Base-by-base conservation (phyloP, 208 protist genomes). In the Leishmania arabica region DNA sequence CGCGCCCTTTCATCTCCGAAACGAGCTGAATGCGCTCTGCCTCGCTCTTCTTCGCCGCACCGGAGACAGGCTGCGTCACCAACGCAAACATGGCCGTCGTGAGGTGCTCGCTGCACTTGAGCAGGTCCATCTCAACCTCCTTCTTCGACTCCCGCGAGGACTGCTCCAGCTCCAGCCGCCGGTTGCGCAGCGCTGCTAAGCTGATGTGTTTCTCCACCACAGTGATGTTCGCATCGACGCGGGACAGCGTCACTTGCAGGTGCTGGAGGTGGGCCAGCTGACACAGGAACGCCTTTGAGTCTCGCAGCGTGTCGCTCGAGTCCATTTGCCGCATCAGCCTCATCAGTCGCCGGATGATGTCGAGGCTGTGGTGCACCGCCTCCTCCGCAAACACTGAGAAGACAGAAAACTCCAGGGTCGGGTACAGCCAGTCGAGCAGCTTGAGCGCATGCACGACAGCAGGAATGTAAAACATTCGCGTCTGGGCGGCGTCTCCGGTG, bases 381-480 rank as follows among this genome's bases (percentile, higher is more conserved):
- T 97, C 95, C 81, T 95, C 92, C 4, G 95, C 93, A 88, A 96
- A 96, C 17, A 94, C 92, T 34, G 93, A 92, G 81, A 97, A 97
- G 62, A 96, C 90, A 73, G 90, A 88, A 80, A 95, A 92, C 85
- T 96, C 91, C 11, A 97, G 79, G n/a, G 90, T 92, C 40, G 91
- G 91, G 80, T 97, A 96, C 17, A 97, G 88, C 56, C 90, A 84
- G 9, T 89, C 79, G 53, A 97, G 82, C 77, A 97, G 84, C 45
- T 80, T 69, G 58, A 96, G 87, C 7, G 92, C 92, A 66, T 91
- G 86, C 11, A 81, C 83, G 21, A 97, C 84, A 15, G 87, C 89
- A 2, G 87, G 86, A 51, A 95, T 81, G 66, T 87, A 95, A 15
- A 78, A 81, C 82, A 93, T 84, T 60, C 60, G 68, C 27, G 60